These are phyloP conservation scores for Orobanche coerulescens DNA, from an alignment of 257 asterid genomes.

Conservation along the genomic window DNA sequence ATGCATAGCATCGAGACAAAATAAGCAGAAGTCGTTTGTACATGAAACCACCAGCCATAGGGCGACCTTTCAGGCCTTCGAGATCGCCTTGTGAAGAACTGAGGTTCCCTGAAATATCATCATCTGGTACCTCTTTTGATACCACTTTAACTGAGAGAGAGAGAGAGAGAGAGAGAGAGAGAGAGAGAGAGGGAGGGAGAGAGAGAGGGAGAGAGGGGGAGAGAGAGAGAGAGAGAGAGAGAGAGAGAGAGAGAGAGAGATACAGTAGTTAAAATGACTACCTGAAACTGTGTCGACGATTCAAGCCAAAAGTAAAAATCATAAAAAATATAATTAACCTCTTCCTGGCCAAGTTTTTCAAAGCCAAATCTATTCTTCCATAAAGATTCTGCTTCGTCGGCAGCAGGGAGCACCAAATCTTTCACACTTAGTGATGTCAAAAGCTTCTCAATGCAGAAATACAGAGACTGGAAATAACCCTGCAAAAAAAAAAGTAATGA, in stretches of 20 bases:
- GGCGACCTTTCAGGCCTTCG: slow-evolving; percentile 22
- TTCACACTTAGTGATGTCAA: slow-evolving; percentile 28
- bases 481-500: slow-evolving; percentile 18
- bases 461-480: slow-evolving; percentile 81
- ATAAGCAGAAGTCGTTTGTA: neutral
- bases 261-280: too few relatives aligned
- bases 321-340: slow-evolving; percentile 22
- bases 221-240: too few relatives aligned
- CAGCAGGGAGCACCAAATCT: slow-evolving; percentile 31
- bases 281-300: too few relatives aligned
- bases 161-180: too few relatives aligned
- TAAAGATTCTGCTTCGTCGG: slow-evolving; percentile 42
- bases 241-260: too few relatives aligned
- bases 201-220: too few relatives aligned
- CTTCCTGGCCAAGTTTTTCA: slow-evolving; percentile 24
- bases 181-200: too few relatives aligned
- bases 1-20: neutral
- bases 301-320: too few relatives aligned
- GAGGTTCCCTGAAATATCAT: slow-evolving; percentile 75
- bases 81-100: slow-evolving; percentile 45
- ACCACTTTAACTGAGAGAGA: slow-evolving; percentile 45
- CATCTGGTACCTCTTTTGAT: slow-evolving; percentile 43
- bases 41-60: neutral
- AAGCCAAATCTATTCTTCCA: slow-evolving; percentile 37
- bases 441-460: slow-evolving; percentile 10